A percentile compares a stretch with the other conserved stretches of the same genome.
Conservation (phyloP, 108 stramenopile genomes). For the Cyclotella sp. region DNA sequence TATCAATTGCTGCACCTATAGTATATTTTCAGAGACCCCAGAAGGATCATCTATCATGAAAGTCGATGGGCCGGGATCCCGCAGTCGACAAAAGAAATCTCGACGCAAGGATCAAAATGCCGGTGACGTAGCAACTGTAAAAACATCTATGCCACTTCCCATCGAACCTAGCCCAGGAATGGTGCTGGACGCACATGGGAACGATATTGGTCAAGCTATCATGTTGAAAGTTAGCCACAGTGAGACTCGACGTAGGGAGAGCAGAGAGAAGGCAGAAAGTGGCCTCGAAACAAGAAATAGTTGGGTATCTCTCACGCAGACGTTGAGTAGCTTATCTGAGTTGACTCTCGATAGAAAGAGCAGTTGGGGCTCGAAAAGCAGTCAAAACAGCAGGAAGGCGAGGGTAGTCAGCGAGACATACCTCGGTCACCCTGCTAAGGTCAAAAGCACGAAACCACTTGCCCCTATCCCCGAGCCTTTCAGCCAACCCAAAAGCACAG, state of each 20-base stretch:
- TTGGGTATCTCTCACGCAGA: not conserved
- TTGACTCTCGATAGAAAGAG: not conserved
- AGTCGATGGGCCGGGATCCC: not conserved
- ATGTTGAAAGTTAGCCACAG: not conserved
- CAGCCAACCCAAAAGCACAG: not conserved
- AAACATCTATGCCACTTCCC: not conserved
- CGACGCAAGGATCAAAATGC: not conserved
- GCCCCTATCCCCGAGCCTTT: not conserved
- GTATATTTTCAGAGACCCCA: not conserved
- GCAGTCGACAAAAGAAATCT: not conserved
- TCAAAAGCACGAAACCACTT: not conserved
- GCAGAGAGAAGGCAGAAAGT: not conserved
- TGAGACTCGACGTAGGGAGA: not conserved
- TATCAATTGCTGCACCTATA: not conserved
- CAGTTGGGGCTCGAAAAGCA: not conserved
- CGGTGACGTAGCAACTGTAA: too few species aligned
- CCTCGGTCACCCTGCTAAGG: not conserved
- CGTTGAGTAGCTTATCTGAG: slow-evolving; percentile 7
- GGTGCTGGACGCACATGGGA: slow-evolving; percentile 1
- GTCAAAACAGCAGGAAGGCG: not conserved
- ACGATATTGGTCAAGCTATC: slow-evolving; percentile 3
- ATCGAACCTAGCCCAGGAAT: not conserved
- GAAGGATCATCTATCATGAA: not conserved
- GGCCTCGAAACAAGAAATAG: not conserved
- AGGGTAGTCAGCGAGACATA: slow-evolving; percentile 4